Evolutionary conservation across 192 early-diverging fungal genomes (phyloP).

Genomic region (Entrophospora sp.): DNA sequence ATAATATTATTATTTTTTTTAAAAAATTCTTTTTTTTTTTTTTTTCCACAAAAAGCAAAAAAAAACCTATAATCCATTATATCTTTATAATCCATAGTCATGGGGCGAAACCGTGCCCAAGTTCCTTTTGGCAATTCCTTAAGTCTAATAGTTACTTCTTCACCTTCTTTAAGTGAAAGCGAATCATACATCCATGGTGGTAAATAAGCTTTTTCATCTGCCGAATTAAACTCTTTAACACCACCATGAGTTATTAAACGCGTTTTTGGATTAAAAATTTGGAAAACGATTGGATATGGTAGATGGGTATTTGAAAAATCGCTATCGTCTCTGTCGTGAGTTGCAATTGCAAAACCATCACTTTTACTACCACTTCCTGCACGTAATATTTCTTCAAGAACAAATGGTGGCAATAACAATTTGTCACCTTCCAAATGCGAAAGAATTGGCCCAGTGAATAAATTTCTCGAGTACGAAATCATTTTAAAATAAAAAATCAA

Average conservation of each 20-base stretch:
- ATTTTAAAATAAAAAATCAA: too few relatives aligned
- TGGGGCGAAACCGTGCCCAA: conserved; percentile 53
- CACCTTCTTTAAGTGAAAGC: conserved; percentile 30
- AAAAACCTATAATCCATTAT: conserved; percentile 39
- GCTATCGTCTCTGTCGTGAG: neutral
- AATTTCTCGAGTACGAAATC: neutral
- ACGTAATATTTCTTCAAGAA: conserved; percentile 41
- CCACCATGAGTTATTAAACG: conserved; percentile 42
- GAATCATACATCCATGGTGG: conserved; percentile 49
- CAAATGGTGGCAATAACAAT: conserved; percentile 40
- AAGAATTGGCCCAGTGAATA: conserved; percentile 8
- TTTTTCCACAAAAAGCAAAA: neutral
- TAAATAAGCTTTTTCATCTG: conserved; percentile 37
- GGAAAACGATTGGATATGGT: conserved; percentile 53
- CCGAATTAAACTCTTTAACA: conserved; percentile 66
- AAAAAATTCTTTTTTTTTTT: too few relatives aligned
- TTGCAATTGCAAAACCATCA: neutral
- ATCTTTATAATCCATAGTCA: conserved; percentile 41
- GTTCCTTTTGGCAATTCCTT: conserved; percentile 56
- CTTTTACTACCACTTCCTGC: conserved; percentile 20
- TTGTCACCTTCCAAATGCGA: conserved; percentile 43
- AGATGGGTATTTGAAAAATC: conserved; percentile 18
- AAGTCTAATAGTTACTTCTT: conserved; percentile 42
- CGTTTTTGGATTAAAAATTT: conserved; percentile 42
- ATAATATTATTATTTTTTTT: conserved; percentile 18